Conservation (phyloP, 805 yeast genomes). For the Candida boleticola region DNA sequence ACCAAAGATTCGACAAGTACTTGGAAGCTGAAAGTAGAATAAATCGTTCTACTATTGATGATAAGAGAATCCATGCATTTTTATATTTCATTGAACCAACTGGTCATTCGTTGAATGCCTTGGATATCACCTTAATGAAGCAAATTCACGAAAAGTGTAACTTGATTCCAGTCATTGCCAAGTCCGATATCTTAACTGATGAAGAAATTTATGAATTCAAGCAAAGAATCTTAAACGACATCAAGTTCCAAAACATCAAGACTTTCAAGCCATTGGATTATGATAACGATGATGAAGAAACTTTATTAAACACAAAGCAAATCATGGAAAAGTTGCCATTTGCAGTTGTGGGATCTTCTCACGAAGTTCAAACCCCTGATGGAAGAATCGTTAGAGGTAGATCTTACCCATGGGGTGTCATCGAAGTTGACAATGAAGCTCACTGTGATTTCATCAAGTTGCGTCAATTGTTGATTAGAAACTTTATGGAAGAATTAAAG, state of each 20-base stretch:
- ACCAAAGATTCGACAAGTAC: slow-evolving; percentile 83
- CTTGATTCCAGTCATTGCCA: slow-evolving; percentile 85
- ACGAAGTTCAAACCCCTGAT: slow-evolving; percentile 62
- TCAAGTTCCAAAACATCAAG: slow-evolving; percentile 79
- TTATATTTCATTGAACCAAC: slow-evolving; percentile 89
- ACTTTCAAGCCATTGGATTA: slow-evolving; percentile 79
- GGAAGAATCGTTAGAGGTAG: slow-evolving; percentile 89
- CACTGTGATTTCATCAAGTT: slow-evolving; percentile 90
- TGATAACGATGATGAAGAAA: slow-evolving; percentile 84
- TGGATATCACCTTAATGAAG: slow-evolving; percentile 88
- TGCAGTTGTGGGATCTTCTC: slow-evolving; percentile 91
- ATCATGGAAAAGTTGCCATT: slow-evolving; percentile 78
- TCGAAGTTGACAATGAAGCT: slow-evolving; percentile 91
- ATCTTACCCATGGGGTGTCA: slow-evolving; percentile 94
- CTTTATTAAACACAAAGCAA: slow-evolving; percentile 60
- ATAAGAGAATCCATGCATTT: slow-evolving; percentile 87
- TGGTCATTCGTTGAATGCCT: slow-evolving; percentile 81
- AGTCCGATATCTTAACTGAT: slow-evolving; percentile 80
- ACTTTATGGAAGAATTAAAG: slow-evolving; percentile 89
- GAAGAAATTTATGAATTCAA: slow-evolving; percentile 68
- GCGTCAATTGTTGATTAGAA: slow-evolving; percentile 84
- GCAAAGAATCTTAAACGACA: slow-evolving; percentile 73
- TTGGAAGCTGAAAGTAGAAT: slow-evolving; percentile 75
- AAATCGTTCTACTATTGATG: slow-evolving; percentile 68
- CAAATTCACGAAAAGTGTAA: slow-evolving; percentile 77